Evolutionary conservation across 2,329 filamentous ascomycete species (phyloP).

Genomic region (Myriosclerotinia curreyana): DNA sequence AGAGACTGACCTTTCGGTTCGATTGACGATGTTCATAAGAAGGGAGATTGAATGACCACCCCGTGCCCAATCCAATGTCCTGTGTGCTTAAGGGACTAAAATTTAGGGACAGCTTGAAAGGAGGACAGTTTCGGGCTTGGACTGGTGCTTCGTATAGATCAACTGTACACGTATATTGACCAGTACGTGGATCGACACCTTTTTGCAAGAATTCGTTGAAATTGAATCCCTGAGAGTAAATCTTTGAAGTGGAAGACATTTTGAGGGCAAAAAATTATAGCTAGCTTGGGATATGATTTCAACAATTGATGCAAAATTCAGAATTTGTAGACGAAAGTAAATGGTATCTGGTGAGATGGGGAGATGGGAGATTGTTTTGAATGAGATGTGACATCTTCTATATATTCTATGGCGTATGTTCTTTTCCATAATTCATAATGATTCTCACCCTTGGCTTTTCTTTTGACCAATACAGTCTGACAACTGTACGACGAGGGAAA

Average conservation of each 20-base stretch:
- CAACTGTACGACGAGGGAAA: background rate
- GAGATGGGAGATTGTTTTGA: background rate
- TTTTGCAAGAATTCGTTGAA: constrained; percentile 14
- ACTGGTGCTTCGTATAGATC: constrained; percentile 14
- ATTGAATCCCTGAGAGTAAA: constrained; percentile 21
- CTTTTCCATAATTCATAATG: background rate
- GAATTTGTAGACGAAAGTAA: background rate
- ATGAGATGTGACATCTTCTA: background rate
- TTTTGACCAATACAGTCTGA: background rate
- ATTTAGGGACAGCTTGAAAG: constrained; percentile 16
- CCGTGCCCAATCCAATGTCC: constrained; percentile 10
- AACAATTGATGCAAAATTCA: background rate
- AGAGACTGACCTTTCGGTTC: background rate
- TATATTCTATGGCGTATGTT: background rate
- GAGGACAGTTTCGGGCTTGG: constrained; percentile 17
- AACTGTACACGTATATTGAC: constrained; percentile 17
- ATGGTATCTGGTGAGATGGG: background rate
- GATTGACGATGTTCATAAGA: constrained; percentile 19
- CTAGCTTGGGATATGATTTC: background rate
- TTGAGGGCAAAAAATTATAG: background rate
- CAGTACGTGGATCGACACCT: constrained; percentile 15
- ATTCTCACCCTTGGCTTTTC: background rate
- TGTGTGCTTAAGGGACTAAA: constrained; percentile 14
- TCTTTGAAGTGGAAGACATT: constrained; percentile 3
- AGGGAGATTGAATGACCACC: constrained; percentile 14